These are phyloP conservation scores for Hymenoscyphus infarciens DNA, from an alignment of 2,329 filamentous ascomycete genomes.

Conservation along the genomic window DNA sequence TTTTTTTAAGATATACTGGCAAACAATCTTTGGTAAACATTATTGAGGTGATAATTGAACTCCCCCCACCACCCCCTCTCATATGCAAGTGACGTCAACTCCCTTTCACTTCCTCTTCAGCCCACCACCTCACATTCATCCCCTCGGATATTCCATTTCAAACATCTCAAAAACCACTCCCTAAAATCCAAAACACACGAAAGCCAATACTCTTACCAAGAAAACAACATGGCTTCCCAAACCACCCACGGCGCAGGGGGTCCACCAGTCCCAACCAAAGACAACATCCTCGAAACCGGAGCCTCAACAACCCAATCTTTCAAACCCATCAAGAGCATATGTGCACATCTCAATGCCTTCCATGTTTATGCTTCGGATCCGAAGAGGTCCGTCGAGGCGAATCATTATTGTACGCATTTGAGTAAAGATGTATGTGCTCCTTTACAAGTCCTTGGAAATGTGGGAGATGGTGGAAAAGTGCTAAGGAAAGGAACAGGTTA, in stretches of 20 bases:
- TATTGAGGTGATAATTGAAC: too few relatives aligned
- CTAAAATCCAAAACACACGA: too few relatives aligned
- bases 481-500: slow-evolving; percentile 49
- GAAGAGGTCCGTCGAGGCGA: slow-evolving; percentile 66
- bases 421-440: slow-evolving; percentile 63
- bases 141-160: neutral
- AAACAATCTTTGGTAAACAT: too few relatives aligned
- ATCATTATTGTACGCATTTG: slow-evolving; percentile 81
- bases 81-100: neutral
- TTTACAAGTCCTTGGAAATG: slow-evolving; percentile 59
- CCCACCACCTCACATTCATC: neutral
- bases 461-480: neutral
- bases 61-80: too few relatives aligned
- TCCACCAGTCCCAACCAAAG: slow-evolving; percentile 45
- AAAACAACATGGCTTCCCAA: slow-evolving; percentile 17
- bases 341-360: slow-evolving; percentile 80
- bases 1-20: too few relatives aligned
- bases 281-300: slow-evolving; percentile 58
- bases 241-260: slow-evolving; percentile 16
- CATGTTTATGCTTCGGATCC: slow-evolving; percentile 74
- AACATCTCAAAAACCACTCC: neutral
- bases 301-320: slow-evolving; percentile 62
- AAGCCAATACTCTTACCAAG: neutral
- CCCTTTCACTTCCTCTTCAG: neutral
- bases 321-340: slow-evolving; percentile 68